These are phyloP conservation scores for Aphanomyces stellatus DNA, from an alignment of 352 stramenopile genomes.

Conservation along the genomic window DNA sequence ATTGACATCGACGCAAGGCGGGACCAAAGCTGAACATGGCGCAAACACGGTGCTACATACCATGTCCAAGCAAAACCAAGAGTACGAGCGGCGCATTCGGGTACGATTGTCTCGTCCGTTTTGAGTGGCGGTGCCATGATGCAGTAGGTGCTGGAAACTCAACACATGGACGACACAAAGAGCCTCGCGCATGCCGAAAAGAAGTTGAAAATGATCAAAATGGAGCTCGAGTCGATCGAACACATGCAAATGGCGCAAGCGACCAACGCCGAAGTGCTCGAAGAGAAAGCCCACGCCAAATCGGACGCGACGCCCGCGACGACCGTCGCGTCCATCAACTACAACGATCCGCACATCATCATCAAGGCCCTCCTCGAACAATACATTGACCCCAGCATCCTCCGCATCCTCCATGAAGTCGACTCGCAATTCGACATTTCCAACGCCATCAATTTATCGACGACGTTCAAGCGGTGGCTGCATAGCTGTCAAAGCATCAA, in stretches of 20 bases:
- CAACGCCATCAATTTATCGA: constrained; percentile 56
- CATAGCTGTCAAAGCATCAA: constrained; percentile 54
- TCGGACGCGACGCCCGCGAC: constrained; percentile 12
- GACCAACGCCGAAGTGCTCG: constrained; percentile 23
- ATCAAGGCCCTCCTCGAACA: constrained; percentile 30
- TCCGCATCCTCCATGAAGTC: constrained; percentile 75
- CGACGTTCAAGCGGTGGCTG: constrained; percentile 66
- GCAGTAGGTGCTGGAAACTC: constrained; percentile 43
- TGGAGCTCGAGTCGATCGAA: constrained; percentile 64
- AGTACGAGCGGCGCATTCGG: constrained; percentile 49
- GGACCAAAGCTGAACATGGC: constrained; percentile 18
- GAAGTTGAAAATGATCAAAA: constrained; percentile 53
- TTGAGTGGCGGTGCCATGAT: not conserved
- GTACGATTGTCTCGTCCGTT: constrained; percentile 19
- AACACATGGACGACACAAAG: constrained; percentile 48
- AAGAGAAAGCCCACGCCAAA: constrained; percentile 23
- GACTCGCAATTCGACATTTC: constrained; percentile 81
- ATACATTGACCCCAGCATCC: constrained; percentile 71
- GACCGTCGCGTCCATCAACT: constrained; percentile 17
- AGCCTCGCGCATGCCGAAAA: constrained; percentile 49
- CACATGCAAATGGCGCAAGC: constrained; percentile 38
- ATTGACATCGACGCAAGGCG: constrained; percentile 20
- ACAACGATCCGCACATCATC: constrained; percentile 18
- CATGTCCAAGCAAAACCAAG: constrained; percentile 59
- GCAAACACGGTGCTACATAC: constrained; percentile 44